Conservation (phyloP, 116 monocot species). For the Dioscorea cayenensis region DNA sequence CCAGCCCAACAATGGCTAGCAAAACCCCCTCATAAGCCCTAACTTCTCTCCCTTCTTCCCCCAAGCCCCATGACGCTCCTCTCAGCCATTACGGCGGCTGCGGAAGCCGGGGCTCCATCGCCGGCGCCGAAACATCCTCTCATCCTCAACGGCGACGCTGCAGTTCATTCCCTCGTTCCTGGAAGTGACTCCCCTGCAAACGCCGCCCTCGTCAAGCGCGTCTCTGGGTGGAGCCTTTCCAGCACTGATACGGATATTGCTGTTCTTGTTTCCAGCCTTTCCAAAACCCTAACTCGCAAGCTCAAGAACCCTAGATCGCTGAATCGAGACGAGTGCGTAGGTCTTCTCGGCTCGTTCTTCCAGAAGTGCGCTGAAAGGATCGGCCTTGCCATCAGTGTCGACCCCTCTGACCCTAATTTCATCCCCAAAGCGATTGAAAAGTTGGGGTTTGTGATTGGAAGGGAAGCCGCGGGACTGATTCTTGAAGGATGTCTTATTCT, state of each 20-base stretch:
- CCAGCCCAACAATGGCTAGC: no score
- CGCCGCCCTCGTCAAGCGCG: slow-evolving; percentile 22
- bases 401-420: slow-evolving; percentile 1
- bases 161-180: slow-evolving; percentile 25
- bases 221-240: slow-evolving; percentile 51
- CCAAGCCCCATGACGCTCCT: slow-evolving; percentile 45
- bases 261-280: slow-evolving; percentile 8
- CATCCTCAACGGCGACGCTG: slow-evolving; percentile 38
- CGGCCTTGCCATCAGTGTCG: neutral
- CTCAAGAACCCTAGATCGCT: slow-evolving; percentile 33
- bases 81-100: slow-evolving; percentile 36
- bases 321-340: slow-evolving; percentile 20
- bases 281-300: slow-evolving; percentile 25
- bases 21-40: neutral
- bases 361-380: slow-evolving; percentile 6
- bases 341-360: slow-evolving; percentile 36
- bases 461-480: slow-evolving; percentile 28
- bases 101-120: slow-evolving; percentile 9
- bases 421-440: slow-evolving; percentile 10
- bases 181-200: neutral
- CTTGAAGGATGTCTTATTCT: slow-evolving; percentile 37
- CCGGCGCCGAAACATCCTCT: slow-evolving; percentile 19
- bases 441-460: slow-evolving; percentile 21
- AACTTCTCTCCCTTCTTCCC: neutral
- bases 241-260: slow-evolving; percentile 18